phyloP scores from a whole-genome alignment of 768 basidiomycete species.

The Mycena metata region DNA sequence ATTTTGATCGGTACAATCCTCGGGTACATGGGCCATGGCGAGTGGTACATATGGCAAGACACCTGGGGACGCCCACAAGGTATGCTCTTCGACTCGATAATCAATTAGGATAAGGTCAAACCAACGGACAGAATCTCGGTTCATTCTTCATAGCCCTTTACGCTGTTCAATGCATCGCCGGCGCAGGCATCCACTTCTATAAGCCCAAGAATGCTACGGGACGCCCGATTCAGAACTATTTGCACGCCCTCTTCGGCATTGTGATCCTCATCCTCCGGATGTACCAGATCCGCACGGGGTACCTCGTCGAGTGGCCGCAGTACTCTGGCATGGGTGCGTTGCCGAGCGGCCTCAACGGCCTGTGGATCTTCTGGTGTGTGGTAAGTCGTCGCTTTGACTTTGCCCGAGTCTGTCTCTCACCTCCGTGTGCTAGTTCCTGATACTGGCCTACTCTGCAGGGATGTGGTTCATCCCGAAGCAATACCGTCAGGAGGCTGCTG shows the following conservation, averaged over 20 bases:
- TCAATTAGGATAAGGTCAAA: conserved; percentile 43
- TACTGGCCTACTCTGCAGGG: conserved; percentile 56
- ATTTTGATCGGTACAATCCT: conserved; percentile 2
- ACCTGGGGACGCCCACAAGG: conserved; percentile 9
- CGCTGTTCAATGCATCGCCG: conserved; percentile 60
- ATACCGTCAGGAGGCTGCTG: conserved; percentile 56
- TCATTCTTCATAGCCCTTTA: conserved; percentile 60
- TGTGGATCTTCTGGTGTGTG: conserved; percentile 63
- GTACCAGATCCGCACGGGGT: conserved; percentile 63
- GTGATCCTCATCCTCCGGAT: conserved; percentile 61
- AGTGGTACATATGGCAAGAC: not conserved
- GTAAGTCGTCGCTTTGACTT: conserved; percentile 47
- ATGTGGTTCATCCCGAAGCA: conserved; percentile 60
- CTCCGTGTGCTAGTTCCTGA: too few species aligned
- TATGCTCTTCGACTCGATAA: not conserved
- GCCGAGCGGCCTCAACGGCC: conserved; percentile 51
- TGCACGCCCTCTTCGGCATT: conserved; percentile 67
- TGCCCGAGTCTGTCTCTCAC: not conserved
- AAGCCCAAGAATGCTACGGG: conserved; percentile 53
- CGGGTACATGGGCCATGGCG: not conserved
- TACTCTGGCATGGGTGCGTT: conserved; percentile 56
- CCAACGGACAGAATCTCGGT: conserved; percentile 53
- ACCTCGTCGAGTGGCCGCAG: conserved; percentile 61
- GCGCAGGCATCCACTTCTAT: conserved; percentile 65
- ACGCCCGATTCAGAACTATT: conserved; percentile 67